phyloP scores from a whole-genome alignment of 2,329 filamentous ascomycete species.

The Pyrenochaeta sp. region DNA sequence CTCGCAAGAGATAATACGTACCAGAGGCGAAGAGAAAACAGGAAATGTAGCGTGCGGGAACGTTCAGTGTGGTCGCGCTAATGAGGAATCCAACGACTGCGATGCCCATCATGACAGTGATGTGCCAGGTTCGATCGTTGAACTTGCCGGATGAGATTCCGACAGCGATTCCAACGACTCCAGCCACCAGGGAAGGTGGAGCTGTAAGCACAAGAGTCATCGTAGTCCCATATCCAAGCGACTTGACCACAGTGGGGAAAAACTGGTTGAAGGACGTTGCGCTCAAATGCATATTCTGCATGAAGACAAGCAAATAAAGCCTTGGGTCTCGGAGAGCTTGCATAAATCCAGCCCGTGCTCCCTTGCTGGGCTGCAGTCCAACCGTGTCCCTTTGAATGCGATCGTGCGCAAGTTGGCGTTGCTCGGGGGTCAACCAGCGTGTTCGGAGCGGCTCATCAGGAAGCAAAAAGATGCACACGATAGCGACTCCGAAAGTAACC shows the following conservation, averaged over 20 bases:
- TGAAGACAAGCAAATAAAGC: conserved; percentile 62
- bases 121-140: conserved; percentile 53
- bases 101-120: conserved; percentile 44
- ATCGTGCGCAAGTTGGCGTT: conserved; percentile 49
- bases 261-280: conserved; percentile 56
- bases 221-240: conserved; percentile 58
- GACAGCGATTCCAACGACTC: conserved; percentile 37
- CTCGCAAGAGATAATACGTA: conserved; percentile 3
- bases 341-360: conserved; percentile 54
- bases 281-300: conserved; percentile 64
- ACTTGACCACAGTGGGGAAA: conserved; percentile 58
- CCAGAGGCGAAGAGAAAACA: conserved; percentile 37
- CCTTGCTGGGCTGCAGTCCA: conserved; percentile 52
- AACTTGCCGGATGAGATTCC: conserved; percentile 47
- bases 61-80: conserved; percentile 46
- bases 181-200: conserved; percentile 30
- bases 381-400: conserved; percentile 57
- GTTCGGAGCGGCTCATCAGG: conserved; percentile 49
- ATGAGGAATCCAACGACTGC: conserved; percentile 50
- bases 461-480: conserved; percentile 48
- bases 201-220: conserved; percentile 60
- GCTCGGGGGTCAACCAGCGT: conserved; percentile 53
- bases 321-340: conserved; percentile 60
- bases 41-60: conserved; percentile 38
- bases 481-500: conserved; percentile 36